Conservation (phyloP, 257 asterid genomes). For the Ilex aquifolium region DNA sequence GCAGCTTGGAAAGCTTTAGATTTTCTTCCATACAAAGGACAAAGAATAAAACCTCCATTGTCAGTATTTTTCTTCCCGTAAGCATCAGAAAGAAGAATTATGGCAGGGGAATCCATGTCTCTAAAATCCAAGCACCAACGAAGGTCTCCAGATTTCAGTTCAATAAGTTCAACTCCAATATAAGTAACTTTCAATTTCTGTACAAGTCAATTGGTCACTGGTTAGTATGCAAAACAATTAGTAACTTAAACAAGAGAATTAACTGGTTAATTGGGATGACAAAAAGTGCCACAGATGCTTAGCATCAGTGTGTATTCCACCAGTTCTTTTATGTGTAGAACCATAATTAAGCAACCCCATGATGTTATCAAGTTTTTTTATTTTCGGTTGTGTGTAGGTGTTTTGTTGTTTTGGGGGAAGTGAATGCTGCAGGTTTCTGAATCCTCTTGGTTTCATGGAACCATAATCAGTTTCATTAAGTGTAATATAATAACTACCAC, state of each 20-base stretch:
- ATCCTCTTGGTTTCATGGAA: too few relatives aligned
- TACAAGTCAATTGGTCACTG: constrained; percentile 20
- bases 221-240: constrained; percentile 4
- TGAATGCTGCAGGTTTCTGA: too few relatives aligned
- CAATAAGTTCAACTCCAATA: constrained; percentile 82
- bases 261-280: not conserved
- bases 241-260: not conserved
- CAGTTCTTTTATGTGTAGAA: not conserved
- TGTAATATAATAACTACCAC: too few relatives aligned
- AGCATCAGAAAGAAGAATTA: constrained; percentile 67
- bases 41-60: constrained; percentile 79
- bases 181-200: constrained; percentile 92
- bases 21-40: constrained; percentile 92
- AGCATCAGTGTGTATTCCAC: too few relatives aligned
- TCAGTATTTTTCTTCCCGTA: constrained; percentile 76
- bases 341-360: not conserved
- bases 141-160: constrained; percentile 80
- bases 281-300: too few relatives aligned
- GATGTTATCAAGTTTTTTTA: too few relatives aligned
- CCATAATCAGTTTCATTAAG: too few relatives aligned
- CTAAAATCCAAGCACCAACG: constrained; percentile 99
- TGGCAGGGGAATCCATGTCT: constrained; percentile 93
- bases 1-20: constrained; percentile 97
- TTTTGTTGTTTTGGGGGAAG: too few relatives aligned
- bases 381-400: too few relatives aligned